A percentile compares a stretch with the other conserved stretches of the same genome.
Evolutionary conservation across 2,329 filamentous ascomycete species (phyloP).

Genomic region (Alternaria conjuncta): DNA sequence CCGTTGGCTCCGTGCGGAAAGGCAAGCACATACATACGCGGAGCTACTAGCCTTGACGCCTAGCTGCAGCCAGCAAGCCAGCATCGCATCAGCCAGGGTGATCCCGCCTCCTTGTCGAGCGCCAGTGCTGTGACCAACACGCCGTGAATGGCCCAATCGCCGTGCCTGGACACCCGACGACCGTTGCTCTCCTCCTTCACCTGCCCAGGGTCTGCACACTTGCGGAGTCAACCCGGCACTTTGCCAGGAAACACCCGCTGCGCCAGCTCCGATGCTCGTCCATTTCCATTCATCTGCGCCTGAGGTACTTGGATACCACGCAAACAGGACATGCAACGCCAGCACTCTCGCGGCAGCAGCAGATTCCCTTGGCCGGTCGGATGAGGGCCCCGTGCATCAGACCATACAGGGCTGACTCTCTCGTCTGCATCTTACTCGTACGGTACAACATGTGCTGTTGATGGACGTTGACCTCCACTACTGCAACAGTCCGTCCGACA

Average conservation of each 20-base stretch:
- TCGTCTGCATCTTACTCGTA: conserved; percentile 10
- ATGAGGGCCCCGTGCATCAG: conserved; percentile 29
- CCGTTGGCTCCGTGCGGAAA: conserved; percentile 49
- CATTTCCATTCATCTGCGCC: conserved; percentile 10
- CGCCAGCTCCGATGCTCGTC: conserved; percentile 17
- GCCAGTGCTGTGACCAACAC: conserved; percentile 25
- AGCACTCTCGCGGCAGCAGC: not conserved
- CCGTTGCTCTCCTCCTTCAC: conserved; percentile 11
- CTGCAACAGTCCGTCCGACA: conserved; percentile 7
- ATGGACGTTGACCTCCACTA: conserved; percentile 3
- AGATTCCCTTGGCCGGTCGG: conserved; percentile 7
- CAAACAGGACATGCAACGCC: conserved; percentile 13
- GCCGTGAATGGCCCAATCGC: conserved; percentile 35
- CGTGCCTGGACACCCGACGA: conserved; percentile 20
- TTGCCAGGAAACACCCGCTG: conserved; percentile 29
- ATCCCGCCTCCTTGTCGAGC: conserved; percentile 30
- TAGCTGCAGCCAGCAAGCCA: conserved; percentile 26
- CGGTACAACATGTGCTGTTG: conserved; percentile 20
- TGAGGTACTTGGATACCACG: conserved; percentile 20
- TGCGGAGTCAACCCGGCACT: conserved; percentile 13
- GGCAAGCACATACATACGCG: conserved; percentile 44
- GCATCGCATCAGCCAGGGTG: conserved; percentile 32
- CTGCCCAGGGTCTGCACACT: conserved; percentile 10
- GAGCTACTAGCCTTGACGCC: conserved; percentile 37
- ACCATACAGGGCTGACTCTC: conserved; percentile 29